Evolutionary conservation across 1,284 basidiomycete species (phyloP).

Genomic region (Laetiporus sulphureus): DNA sequence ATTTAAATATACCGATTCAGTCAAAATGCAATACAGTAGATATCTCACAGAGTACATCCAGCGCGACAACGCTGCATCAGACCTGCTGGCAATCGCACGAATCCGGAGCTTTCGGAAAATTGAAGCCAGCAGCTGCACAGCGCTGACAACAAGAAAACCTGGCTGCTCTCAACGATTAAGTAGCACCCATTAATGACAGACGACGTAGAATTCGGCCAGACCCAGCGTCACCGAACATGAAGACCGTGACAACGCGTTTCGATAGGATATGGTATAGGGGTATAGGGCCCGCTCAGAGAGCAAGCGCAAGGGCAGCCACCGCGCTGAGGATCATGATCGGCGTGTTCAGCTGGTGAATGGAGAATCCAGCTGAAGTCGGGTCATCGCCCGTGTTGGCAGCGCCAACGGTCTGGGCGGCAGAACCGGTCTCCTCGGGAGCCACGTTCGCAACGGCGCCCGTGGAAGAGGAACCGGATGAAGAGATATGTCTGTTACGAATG

Average conservation of each 20-base stretch:
- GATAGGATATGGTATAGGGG: no score
- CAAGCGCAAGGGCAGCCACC: constrained; percentile 22
- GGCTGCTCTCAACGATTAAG: constrained; percentile 1
- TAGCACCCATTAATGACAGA: background rate
- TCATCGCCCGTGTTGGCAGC: constrained; percentile 48
- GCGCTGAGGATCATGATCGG: constrained; percentile 22
- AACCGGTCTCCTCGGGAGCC: constrained; percentile 12
- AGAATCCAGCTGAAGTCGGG: constrained; percentile 21
- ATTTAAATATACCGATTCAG: no score
- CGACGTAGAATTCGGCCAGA: constrained; percentile 4
- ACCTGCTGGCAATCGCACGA: constrained; percentile 6
- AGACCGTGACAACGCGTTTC: no score
- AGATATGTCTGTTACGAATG: background rate
- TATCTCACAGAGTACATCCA: constrained; percentile 9
- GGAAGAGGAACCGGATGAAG: background rate
- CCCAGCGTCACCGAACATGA: constrained; percentile 6
- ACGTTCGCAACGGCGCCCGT: constrained; percentile 1
- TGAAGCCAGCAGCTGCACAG: constrained; percentile 8
- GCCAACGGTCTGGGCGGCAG: constrained; percentile 31
- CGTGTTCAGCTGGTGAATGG: constrained; percentile 19
- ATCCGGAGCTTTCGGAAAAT: constrained; percentile 2
- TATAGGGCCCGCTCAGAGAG: constrained; percentile 16
- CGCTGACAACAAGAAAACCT: constrained; percentile 1
- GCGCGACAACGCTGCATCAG: constrained; percentile 8
- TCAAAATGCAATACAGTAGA: no score